Conservation (phyloP, 1,284 basidiomycete genomes). For the Fomitiporia mediterranea region DNA sequence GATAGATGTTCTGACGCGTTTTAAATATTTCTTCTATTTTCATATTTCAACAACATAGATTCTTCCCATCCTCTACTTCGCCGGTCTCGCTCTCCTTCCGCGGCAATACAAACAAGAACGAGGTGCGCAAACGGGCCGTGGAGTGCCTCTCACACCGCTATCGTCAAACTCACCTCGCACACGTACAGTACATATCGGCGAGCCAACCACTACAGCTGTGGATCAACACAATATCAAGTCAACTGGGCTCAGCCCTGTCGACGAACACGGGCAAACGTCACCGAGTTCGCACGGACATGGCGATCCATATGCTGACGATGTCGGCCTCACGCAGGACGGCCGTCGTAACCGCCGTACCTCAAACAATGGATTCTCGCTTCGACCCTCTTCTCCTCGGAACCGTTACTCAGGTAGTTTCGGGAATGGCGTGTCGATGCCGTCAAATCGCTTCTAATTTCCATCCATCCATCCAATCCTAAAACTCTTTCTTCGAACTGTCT, state of each 20-base stretch:
- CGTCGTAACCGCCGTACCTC: background rate
- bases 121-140: background rate
- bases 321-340: conserved; percentile 2
- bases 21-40: background rate
- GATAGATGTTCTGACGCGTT: conserved; percentile 4
- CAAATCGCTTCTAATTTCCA: background rate
- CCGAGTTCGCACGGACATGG: conserved; percentile 1
- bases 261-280: background rate
- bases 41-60: too few relatives aligned
- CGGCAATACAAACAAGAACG: conserved; percentile 43
- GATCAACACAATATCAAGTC: background rate
- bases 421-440: background rate
- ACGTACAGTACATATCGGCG: background rate
- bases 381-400: too few relatives aligned
- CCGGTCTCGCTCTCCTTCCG: conserved; percentile 43
- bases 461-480: background rate
- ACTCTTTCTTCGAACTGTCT: too few relatives aligned
- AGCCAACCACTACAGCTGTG: background rate
- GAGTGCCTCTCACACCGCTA: background rate
- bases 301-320: conserved; percentile 9
- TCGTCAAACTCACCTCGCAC: background rate
- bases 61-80: conserved; percentile 41
- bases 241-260: background rate
- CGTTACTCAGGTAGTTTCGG: background rate
- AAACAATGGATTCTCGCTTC: too few relatives aligned